These are phyloP conservation scores for Fusarium sp. DNA, from an alignment of 2,329 filamentous ascomycete genomes.

Conservation along the genomic window DNA sequence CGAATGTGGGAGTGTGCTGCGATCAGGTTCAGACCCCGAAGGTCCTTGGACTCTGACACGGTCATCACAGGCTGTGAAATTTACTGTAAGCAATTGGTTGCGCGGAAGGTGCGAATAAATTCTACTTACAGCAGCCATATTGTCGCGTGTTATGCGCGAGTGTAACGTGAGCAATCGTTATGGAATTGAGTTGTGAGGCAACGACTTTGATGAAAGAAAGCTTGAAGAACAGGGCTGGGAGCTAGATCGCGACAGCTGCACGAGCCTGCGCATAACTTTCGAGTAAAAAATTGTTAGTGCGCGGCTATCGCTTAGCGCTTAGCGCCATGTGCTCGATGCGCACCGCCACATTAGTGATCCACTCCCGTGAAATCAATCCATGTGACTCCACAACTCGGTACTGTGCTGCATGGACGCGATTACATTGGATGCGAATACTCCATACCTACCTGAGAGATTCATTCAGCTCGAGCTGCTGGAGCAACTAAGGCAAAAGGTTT, in stretches of 20 bases:
- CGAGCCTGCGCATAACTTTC: slow-evolving; percentile 18
- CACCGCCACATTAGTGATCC: slow-evolving; percentile 25
- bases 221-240: slow-evolving; percentile 26
- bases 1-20: slow-evolving; percentile 98
- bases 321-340: slow-evolving; percentile 17
- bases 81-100: slow-evolving; percentile 35
- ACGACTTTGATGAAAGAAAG: slow-evolving; percentile 12
- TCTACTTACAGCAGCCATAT: slow-evolving; percentile 65
- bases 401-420: neutral
- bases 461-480: neutral
- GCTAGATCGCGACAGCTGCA: slow-evolving; percentile 31
- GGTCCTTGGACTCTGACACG: slow-evolving; percentile 94
- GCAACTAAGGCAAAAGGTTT: neutral
- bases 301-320: slow-evolving; percentile 37
- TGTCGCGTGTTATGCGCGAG: slow-evolving; percentile 45
- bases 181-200: slow-evolving; percentile 27
- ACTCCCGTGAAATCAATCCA: neutral
- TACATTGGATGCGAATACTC: neutral
- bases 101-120: slow-evolving; percentile 6
- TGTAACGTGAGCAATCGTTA: slow-evolving; percentile 5
- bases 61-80: slow-evolving; percentile 70
- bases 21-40: slow-evolving; percentile 95
- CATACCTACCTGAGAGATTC: neutral
- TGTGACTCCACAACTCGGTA: neutral
- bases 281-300: slow-evolving; percentile 18